Percentiles rank a stretch among this genome's conserved stretches.
These are phyloP conservation scores for Cryptococcus sp. DNA, from an alignment of 1,284 basidiomycete species.

Conservation along the genomic window DNA sequence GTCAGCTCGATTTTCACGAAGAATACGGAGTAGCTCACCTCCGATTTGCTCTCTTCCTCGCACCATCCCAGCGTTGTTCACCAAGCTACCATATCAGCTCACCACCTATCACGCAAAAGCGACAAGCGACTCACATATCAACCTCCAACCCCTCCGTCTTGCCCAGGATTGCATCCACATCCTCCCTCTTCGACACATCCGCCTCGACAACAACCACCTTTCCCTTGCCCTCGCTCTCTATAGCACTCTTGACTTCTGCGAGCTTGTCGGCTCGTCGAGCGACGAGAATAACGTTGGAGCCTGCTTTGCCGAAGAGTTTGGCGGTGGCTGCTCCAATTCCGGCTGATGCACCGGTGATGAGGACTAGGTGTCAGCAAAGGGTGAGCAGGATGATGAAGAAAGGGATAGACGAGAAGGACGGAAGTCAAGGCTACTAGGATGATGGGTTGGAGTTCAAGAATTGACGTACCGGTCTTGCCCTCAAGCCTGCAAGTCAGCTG, in stretches of 20 bases:
- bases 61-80: conserved; percentile 48
- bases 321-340: conserved; percentile 44
- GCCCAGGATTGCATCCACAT: conserved; percentile 23
- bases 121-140: conserved; percentile 32
- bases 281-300: conserved; percentile 37
- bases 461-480: conserved; percentile 30
- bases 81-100: conserved; percentile 27
- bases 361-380: conserved; percentile 19
- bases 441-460: neutral
- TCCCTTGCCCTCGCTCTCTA: conserved; percentile 22
- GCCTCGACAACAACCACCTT: conserved; percentile 35
- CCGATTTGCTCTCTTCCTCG: conserved; percentile 44
- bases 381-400: too few species aligned
- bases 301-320: conserved; percentile 35
- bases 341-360: conserved; percentile 41
- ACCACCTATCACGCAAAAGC: neutral
- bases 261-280: conserved; percentile 37
- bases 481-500: conserved; percentile 7
- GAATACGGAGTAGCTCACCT: conserved; percentile 18
- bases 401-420: neutral
- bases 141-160: conserved; percentile 31
- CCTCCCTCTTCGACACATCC: conserved; percentile 35
- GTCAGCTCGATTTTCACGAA: neutral
- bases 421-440: too few species aligned
- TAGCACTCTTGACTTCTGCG: conserved; percentile 26